A percentile compares a stretch with the other conserved stretches of the same genome.
Evolutionary conservation across 1,139 yeast species (phyloP).

Genomic region (Kurtzmaniella natalensis): DNA sequence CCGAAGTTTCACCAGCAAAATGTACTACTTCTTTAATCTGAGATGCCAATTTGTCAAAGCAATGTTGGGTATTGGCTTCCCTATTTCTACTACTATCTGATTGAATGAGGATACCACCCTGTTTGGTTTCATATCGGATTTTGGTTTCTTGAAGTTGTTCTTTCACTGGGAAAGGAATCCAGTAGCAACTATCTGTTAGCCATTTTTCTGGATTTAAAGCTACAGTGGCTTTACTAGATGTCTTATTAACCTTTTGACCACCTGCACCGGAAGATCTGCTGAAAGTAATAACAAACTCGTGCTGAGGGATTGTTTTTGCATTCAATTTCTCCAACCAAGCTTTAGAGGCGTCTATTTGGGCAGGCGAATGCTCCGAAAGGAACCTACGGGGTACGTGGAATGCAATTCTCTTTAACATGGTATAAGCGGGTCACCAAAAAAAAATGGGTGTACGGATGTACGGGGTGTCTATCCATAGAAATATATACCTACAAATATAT

Average conservation of each 20-base stretch:
- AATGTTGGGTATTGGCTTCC: constrained; percentile 52
- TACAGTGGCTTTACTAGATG: constrained; percentile 75
- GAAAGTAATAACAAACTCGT: constrained; percentile 49
- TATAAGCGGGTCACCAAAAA: not conserved
- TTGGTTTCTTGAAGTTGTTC: constrained; percentile 34
- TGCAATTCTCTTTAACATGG: too few relatives aligned
- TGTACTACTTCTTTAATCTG: constrained; percentile 47
- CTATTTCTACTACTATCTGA: constrained; percentile 60
- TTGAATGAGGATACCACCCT: constrained; percentile 57
- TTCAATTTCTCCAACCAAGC: constrained; percentile 42
- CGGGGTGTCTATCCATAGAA: too few relatives aligned
- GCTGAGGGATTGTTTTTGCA: constrained; percentile 41
- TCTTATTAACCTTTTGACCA: constrained; percentile 90
- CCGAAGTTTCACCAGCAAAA: constrained; percentile 49
- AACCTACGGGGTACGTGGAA: too few relatives aligned
- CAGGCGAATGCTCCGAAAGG: too few relatives aligned
- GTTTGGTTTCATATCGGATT: constrained; percentile 54
- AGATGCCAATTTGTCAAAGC: constrained; percentile 53
- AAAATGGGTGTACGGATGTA: too few relatives aligned
- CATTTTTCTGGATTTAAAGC: constrained; percentile 45
- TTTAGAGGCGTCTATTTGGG: constrained; percentile 28
- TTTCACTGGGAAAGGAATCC: constrained; percentile 61
- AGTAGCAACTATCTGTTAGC: constrained; percentile 41
- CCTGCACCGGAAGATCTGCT: constrained; percentile 90
- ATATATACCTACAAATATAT: too few relatives aligned